Evolutionary conservation across 2,329 filamentous ascomycete species (phyloP), one percentile per base, ranked within the genome.

Genomic region (Alternaria incomplexa): DNA sequence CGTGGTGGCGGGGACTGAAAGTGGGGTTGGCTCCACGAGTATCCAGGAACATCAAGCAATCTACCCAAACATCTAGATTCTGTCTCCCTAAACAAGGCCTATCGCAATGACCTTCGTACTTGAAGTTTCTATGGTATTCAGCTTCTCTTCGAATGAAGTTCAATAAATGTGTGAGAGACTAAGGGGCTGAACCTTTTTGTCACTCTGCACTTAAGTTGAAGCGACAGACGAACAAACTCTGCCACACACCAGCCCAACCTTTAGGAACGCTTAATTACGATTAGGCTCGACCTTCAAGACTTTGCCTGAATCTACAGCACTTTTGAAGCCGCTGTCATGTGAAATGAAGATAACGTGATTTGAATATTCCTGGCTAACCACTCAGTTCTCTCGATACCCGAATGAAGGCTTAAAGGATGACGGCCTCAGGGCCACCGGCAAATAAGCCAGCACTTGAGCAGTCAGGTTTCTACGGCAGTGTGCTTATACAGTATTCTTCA

Each of bases 81-180:
- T 32, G 6, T 32, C 9, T 32, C 30, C 13, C 6, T 32, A 32
- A 6, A 13, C 12, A 32, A 15, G 30, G 13, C 7, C 32, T n/a
- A 0, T 36, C 7, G 7, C 1, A 9, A 1, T 3, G 5, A 36
- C 2, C 7, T 4, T 9, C 2, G 13, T n/a, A 9, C 1, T 20
- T 20, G 20, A 20, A 20, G 13, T 36, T 36, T 0, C 1, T 5
- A 9, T 4, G 6, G 6, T 36, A 36, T 13, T 15, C 4, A 36
- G 32, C 26, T 11, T 5, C 1, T 28, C 25, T 26, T 26, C 4
- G 4, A 28, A 1, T 3, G 1, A 4, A 3, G 26, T 11, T 11
- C 26, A 28, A 4, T 10, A 5, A 28, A 11, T 28, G 26, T 5
- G 26, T 5, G 26, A 28, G 11, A 40, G 36, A 17, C 36, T 3